Evolutionary conservation across 495 filamentous ascomycete genomes (phyloP), one percentile per base, ranked within the genome.

Genomic region (Aspergillus haitiensis): DNA sequence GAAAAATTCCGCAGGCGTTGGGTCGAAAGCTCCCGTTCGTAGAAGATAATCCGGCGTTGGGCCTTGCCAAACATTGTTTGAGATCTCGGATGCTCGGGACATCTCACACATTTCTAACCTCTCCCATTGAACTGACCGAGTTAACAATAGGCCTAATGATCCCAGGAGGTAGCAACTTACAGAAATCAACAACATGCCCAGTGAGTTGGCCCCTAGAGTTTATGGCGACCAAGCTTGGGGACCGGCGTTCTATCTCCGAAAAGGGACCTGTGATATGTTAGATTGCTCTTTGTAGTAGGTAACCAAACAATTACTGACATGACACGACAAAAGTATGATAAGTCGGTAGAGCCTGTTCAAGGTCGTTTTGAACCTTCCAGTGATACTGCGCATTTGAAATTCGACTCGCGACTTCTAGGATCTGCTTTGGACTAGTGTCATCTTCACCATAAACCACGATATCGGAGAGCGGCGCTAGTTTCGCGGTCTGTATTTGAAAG

Each of bases 401-500:
- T 51, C 85, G 81, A 74, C 83, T 86, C 2, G 87, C 94, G 36
- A 92, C 68, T 51, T 81, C 80, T 16, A 86, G 73, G 7, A 93
- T 79, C 13, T 87, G 81, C 5, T 75, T 78, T 36, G 72, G 66
- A 49, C 70, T 68, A 11, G 76, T 75, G 16, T 78, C 75, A 59
- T 90, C 82, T 56, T 92, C 88, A 7, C 89, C 89, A 72, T 98
- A 98, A 11, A 98, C 82, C 13, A 98, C 81, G 62, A 98, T 90
- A 69, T 98, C 94, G 5, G 91, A 94, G 27, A 96, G 81, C 59
- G 88, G 86, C 34, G 93, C 92, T 66, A 90, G 78, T 70, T 98
- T 98, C 40, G 88, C 90, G 2, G 91, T 85, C 68, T 98, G 94
- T 45, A 98, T 97, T 66, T 98, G 94, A 65, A 98, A 98, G 72